These are phyloP conservation scores for Rhodosorus marinus DNA, from an alignment of 23 red algal species.

Conservation along the genomic window DNA sequence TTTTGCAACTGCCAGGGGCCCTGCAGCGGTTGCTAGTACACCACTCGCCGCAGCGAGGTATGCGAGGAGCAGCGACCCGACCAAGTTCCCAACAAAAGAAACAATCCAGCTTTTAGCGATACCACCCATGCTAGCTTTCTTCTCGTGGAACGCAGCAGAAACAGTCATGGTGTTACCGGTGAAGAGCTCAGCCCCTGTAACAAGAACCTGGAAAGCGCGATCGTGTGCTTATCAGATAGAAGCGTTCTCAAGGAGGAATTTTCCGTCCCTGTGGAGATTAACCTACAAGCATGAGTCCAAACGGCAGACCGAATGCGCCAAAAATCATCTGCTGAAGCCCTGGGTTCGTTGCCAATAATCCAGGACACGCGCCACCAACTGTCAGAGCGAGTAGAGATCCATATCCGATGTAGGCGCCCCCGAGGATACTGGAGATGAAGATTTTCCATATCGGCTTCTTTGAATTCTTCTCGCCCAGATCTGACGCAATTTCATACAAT, in stretches of 20 bases:
- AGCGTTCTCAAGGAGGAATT: too few relatives aligned
- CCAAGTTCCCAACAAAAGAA: constrained; percentile 32
- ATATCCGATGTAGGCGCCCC: constrained; percentile 36
- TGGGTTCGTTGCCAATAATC: constrained; percentile 21
- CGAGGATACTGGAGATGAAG: constrained; percentile 14
- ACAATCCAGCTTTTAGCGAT: constrained; percentile 18
- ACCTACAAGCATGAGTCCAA: constrained; percentile 23
- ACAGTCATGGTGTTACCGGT: constrained; percentile 39
- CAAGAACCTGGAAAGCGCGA: too few relatives aligned
- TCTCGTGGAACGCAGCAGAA: constrained; percentile 9
- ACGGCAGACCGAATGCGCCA: constrained; percentile 32
- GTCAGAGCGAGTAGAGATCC: constrained; percentile 32
- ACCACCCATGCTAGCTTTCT: background rate
- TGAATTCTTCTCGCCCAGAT: constrained; percentile 26
- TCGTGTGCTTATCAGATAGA: too few relatives aligned
- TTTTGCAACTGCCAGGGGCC: constrained; percentile 12
- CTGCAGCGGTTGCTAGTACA: constrained; percentile 5
- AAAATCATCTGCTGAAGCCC: constrained; percentile 32
- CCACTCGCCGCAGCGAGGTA: constrained; percentile 12
- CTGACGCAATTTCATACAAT: constrained; percentile 3
- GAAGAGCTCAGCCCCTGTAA: constrained; percentile 51
- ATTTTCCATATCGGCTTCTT: constrained; percentile 7
- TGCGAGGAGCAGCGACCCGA: constrained; percentile 19
- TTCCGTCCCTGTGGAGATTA: too few relatives aligned
- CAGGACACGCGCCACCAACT: constrained; percentile 37